A percentile compares a stretch with the other conserved stretches of the same genome.
phyloP scores from a whole-genome alignment of 108 stramenopile genomes.

The Schizochytrium sp. region DNA sequence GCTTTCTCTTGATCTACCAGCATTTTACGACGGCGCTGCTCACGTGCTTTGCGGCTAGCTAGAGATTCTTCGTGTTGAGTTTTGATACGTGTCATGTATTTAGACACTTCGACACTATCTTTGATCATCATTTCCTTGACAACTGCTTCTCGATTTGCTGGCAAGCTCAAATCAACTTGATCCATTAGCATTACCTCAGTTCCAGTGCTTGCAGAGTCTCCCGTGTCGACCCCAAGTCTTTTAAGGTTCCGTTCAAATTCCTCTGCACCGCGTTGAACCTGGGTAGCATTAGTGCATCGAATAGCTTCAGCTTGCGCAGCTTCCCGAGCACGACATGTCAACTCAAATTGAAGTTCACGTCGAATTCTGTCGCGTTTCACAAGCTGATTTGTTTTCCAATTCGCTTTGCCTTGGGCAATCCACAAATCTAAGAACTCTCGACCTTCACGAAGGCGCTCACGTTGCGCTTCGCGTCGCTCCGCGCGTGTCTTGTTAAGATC shows the following conservation, averaged over 20 bases:
- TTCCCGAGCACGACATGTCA: slow-evolving; percentile 42
- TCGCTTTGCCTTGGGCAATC: slow-evolving; percentile 43
- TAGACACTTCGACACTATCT: not conserved
- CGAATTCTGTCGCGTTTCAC: not conserved
- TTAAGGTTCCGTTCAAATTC: slow-evolving; percentile 45
- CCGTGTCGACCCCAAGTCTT: slow-evolving; percentile 34
- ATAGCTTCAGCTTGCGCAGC: not conserved
- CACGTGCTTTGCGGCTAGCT: slow-evolving; percentile 15
- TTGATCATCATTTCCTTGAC: not conserved
- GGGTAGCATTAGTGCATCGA: not conserved
- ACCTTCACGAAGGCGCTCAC: not conserved
- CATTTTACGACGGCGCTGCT: slow-evolving; percentile 30
- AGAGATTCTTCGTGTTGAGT: not conserved
- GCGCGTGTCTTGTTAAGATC: not conserved
- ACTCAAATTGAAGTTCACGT: slow-evolving; percentile 40
- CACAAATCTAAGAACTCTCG: slow-evolving; percentile 28
- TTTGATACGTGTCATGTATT: not conserved
- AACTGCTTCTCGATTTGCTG: not conserved
- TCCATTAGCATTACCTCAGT: not conserved
- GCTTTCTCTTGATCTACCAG: not conserved
- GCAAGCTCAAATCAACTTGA: not conserved
- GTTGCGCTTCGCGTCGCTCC: not conserved
- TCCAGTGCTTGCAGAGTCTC: not conserved
- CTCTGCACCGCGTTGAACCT: not conserved
- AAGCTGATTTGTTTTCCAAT: not conserved